Percentiles rank a stretch among this genome's conserved stretches.
Conservation (phyloP, 148 eudicot genomes). For the Nyssa sinensis region DNA sequence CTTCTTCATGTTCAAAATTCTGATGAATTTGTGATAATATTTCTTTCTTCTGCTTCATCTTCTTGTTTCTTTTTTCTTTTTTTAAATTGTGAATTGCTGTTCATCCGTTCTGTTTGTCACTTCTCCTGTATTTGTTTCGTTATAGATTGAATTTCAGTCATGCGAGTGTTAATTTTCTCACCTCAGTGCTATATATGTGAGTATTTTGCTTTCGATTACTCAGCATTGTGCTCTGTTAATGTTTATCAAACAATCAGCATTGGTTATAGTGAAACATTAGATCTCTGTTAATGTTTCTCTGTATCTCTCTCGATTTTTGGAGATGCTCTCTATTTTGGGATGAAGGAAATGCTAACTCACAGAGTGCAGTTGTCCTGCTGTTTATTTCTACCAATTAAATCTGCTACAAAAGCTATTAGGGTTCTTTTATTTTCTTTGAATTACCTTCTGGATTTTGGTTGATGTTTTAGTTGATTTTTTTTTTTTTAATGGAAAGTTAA, state of each 20-base stretch:
- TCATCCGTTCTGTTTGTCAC: not conserved
- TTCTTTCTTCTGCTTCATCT: too few relatives aligned
- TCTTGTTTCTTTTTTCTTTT: not conserved
- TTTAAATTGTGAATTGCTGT: not conserved
- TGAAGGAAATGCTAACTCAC: not conserved
- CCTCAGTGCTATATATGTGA: not conserved
- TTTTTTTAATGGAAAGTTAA: not conserved
- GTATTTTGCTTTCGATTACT: not conserved
- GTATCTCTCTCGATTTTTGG: not conserved
- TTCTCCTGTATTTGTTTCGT: not conserved
- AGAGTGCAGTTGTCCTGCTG: not conserved
- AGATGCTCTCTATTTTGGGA: not conserved
- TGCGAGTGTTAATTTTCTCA: not conserved
- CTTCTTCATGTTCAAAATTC: not conserved
- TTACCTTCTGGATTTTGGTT: not conserved
- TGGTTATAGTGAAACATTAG: too few relatives aligned
- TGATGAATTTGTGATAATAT: not conserved
- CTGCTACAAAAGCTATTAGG: not conserved
- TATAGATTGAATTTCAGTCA: not conserved
- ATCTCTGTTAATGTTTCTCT: too few relatives aligned
- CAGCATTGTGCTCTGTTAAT: not conserved
- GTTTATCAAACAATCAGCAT: not conserved
- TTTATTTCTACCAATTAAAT: not conserved
- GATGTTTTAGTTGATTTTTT: not conserved
- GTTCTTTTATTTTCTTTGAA: not conserved